phyloP scores from a whole-genome alignment of 176 grass and related monocot genomes.

The Ananas comosus region DNA sequence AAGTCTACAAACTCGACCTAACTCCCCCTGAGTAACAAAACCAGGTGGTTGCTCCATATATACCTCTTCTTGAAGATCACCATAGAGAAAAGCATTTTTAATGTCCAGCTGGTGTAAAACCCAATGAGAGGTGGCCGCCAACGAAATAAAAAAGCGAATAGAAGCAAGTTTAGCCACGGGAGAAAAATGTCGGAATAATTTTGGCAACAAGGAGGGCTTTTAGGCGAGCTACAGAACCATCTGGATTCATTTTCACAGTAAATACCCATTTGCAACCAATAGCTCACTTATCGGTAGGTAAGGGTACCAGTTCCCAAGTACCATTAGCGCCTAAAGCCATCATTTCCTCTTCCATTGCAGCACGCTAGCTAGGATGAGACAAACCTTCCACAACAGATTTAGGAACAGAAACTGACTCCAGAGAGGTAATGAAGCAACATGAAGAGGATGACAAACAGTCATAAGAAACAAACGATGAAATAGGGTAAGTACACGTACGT shows the following conservation, averaged over 20 bases:
- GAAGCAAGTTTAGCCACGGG: neutral
- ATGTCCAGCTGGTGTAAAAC: neutral
- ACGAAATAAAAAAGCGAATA: neutral
- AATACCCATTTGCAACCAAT: neutral
- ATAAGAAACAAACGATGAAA: neutral
- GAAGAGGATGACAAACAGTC: neutral
- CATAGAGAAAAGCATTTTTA: slow-evolving; percentile 12
- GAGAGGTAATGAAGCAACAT: neutral
- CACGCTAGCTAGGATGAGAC: neutral
- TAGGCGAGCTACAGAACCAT: neutral
- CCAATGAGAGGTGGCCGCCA: neutral
- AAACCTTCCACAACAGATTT: neutral
- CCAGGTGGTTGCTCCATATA: slow-evolving; percentile 9
- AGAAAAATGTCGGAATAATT: slow-evolving; percentile 2
- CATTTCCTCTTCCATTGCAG: slow-evolving; percentile 7
- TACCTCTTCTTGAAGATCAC: neutral
- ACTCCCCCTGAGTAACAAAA: slow-evolving; percentile 5
- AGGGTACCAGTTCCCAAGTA: neutral
- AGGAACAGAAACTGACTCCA: neutral
- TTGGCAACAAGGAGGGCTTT: neutral
- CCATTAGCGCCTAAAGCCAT: neutral
- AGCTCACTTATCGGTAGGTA: neutral
- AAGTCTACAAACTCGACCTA: neutral
- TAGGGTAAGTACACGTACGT: neutral
- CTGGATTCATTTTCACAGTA: neutral